Base-by-base conservation (phyloP, 169 alveolate species). In the Eimeria sp. region DNA sequence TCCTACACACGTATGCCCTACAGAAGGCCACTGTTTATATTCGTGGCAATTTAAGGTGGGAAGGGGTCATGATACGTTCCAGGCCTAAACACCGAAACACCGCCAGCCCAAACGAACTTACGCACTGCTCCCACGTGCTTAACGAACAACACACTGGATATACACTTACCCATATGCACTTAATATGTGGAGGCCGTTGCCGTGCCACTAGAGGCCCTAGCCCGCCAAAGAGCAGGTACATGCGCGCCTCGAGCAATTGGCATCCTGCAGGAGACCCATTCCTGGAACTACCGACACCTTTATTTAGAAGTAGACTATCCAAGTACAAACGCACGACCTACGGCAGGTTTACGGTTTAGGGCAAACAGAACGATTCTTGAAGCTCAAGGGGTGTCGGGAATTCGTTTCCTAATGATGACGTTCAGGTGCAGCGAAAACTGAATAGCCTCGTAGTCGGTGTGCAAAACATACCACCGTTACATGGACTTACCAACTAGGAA, bases 271-370 rank as follows among this genome's bases (percentile, higher is more conserved):
- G 27, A 16, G 54, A 27, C 51, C 51, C 82, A 16, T 73, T 73
- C 57, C 80, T 30, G 80, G 34, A 40, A 5, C 13, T 40, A 73
- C 3, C 57, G 51, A 73, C 30, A 16, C 6, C 20, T 7, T 54
- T 6, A 14, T 34, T 18, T 14, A 40, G 20, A 40, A 14, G 14
- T 40, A 40, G 11, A 16, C 16, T 40, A 73, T 34, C 14, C 83
- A 0, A 73, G n/a, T 73, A 57, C 83, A n/a, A 40, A 73, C 83
- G 57, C 45, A 73, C 83, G 45, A 40, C 54, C 83, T 73, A 54
- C 14, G 34, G 14, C 51, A 40, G 30, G 30, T 4, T 73, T 5
- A 34, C 27, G 40, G 40, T 34, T 34, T 34, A 34, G 40, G 40
- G 40, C 0, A 34, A 34, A 34, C 40, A 0, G 40, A 34, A 34